Evolutionary conservation across 2,329 filamentous ascomycete species (phyloP), one percentile per base, ranked within the genome.

Genomic region (Fusarium camptoceras): DNA sequence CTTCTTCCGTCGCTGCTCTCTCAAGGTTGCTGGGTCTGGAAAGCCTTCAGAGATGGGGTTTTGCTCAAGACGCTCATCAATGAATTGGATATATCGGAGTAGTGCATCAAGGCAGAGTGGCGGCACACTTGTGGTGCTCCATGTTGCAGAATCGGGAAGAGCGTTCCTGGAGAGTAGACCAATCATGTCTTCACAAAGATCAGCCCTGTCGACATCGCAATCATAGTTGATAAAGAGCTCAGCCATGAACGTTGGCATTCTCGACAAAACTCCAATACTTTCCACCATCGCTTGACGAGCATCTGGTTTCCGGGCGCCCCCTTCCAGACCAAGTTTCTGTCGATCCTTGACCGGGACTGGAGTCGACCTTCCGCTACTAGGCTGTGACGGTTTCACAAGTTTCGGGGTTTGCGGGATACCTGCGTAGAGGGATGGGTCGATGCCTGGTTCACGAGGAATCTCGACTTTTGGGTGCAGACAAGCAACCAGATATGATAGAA

Each of bases 191-290:
- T 97, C 93, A 76, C 96, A 99, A 8, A 99, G 83, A 81, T 99
- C 96, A 54, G 91, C 91, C 51, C 94, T 89, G 77, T 99, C 93
- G 55, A 94, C 90, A 76, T 98, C 94, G 76, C 95, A 99, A 79
- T 99, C 96, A 77, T 98, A 99, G 80, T 99, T 99, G 80, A 98
- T 90, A 78, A 98, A 99, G 10, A 99, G 86, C 79, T 99, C 97
- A 14, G 92, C 90, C 89, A 98, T 94, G 77, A 97, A 99, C 43
- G 91, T 94, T 1, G 96, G 94, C 84, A 99, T 97, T 43, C 97
- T 88, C 39, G 94, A 93, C 64, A 99, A 84, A 57, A 95, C 94
- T 37, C 95, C 94, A 46, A 99, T 91, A 73, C 93, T 97, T 81
- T 99, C 96, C 7, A 99, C 94, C 96, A 99, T 99, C 31, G 96